Evolutionary conservation across 2,329 filamentous ascomycete genomes (phyloP), one percentile per base, ranked within the genome.

Genomic region (Hansfordia pulvinata): DNA sequence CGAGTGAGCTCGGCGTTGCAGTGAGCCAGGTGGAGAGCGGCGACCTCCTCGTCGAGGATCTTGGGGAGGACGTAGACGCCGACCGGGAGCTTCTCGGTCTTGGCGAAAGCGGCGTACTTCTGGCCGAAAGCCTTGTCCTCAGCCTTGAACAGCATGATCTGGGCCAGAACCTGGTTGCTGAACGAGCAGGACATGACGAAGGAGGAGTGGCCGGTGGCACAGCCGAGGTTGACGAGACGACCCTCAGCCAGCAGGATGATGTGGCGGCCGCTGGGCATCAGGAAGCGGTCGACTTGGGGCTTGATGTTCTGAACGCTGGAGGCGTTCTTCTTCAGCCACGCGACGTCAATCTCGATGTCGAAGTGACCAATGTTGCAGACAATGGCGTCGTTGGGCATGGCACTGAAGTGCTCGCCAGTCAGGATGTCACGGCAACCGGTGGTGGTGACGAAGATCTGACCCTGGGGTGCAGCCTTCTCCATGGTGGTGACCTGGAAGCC

Each of bases 151-250:
- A 98, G 69, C 69, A 93, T 79, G 66, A 98, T 96, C 71, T 98
- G 90, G 43, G 90, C 90, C 57, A 98, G 83, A 49, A 96, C 90
- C 74, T 98, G 90, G 80, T 98, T 98, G 74, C 86, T 93, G 80
- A 98, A 98, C 39, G 88, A 96, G 80, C 90, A 98, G 48, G 86
- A 94, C 90, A 98, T 96, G 70, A 98, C 90, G 62, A 98, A 98
- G 28, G 88, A 96, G 44, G 86, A 93, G 80, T 98, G 90, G 44
- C 90, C 90, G 39, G 90, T 98, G 54, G 90, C 90, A 63, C 90
- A 98, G 61, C 90, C 90, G 47, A 98, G 72, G 79, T 98, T 98
- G 67, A 98, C 90, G 41, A 98, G 81, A 69, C 90, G 88, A 46
- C 90, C 90, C 70, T 96, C 90, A 38, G 90, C 90, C 39, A 98